These are phyloP conservation scores for Tulasnella sp. DNA, from an alignment of 768 basidiomycete species.

Conservation along the genomic window DNA sequence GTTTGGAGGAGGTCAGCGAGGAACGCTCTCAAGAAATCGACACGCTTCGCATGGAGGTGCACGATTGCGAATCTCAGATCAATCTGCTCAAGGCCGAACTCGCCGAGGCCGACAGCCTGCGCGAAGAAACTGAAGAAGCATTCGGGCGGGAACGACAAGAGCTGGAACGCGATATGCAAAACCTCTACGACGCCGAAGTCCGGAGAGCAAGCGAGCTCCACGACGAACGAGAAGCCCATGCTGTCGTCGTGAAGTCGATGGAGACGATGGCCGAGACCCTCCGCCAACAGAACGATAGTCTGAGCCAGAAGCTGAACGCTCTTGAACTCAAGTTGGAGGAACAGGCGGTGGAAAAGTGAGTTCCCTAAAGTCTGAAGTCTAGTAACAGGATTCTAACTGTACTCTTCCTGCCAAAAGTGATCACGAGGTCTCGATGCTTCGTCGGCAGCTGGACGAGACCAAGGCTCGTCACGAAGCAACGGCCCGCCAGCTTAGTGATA, in stretches of 20 bases:
- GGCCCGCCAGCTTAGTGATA: background rate
- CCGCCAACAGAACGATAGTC: background rate
- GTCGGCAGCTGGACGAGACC: background rate
- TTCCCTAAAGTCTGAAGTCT: background rate
- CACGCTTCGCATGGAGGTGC: background rate
- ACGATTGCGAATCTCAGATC: slow-evolving; percentile 1
- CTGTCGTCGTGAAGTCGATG: slow-evolving; percentile 12
- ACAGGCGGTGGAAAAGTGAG: background rate
- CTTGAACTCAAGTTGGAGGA: slow-evolving; percentile 8
- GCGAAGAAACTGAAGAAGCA: slow-evolving; percentile 3
- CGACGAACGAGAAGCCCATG: slow-evolving; percentile 8
- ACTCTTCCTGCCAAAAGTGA: background rate
- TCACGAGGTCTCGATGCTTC: background rate
- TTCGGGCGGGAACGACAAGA: background rate
- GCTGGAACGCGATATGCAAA: background rate
- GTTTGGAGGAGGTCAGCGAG: background rate
- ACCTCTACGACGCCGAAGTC: background rate
- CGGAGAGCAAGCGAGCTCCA: background rate
- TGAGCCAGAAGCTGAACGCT: slow-evolving; percentile 3
- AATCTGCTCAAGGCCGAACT: background rate
- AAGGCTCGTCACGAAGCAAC: background rate
- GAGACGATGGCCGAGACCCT: slow-evolving; percentile 16
- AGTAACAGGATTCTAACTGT: background rate
- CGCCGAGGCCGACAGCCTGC: background rate
- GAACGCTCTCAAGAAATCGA: background rate